phyloP scores from a whole-genome alignment of 805 yeast species.

The Saturnispora hagleri region DNA sequence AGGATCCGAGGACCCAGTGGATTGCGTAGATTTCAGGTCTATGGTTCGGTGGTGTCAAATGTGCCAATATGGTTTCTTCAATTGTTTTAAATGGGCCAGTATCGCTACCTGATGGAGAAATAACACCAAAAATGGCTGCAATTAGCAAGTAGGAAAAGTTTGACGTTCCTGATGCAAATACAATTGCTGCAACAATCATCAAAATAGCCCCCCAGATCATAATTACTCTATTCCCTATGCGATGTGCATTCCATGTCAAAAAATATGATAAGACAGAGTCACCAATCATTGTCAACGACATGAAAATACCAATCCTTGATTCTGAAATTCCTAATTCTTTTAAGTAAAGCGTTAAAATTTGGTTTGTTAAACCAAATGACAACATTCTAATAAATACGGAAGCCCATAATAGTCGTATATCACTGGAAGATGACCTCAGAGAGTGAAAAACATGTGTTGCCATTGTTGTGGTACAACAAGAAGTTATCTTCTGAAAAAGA shows the following conservation, averaged over 20 bases:
- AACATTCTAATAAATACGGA: slow-evolving; percentile 63
- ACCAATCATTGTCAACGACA: slow-evolving; percentile 74
- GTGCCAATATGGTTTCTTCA: slow-evolving; percentile 78
- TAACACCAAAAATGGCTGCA: slow-evolving; percentile 78
- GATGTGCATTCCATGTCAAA: slow-evolving; percentile 71
- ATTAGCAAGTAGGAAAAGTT: slow-evolving; percentile 46
- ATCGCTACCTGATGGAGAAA: slow-evolving; percentile 84
- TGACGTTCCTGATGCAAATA: slow-evolving; percentile 45
- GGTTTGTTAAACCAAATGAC: slow-evolving; percentile 73
- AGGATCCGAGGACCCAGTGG: slow-evolving; percentile 58
- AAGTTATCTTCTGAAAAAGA: neutral
- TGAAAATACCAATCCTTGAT: slow-evolving; percentile 59
- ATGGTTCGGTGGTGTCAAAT: slow-evolving; percentile 53
- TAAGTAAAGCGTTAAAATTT: slow-evolving; percentile 62
- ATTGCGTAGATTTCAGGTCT: slow-evolving; percentile 70
- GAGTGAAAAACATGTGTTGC: slow-evolving; percentile 28
- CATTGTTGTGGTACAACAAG: neutral
- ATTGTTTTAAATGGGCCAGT: slow-evolving; percentile 85
- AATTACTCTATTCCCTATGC: slow-evolving; percentile 56
- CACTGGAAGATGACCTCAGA: slow-evolving; percentile 29
- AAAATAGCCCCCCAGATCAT: slow-evolving; percentile 53
- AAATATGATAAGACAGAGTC: slow-evolving; percentile 64
- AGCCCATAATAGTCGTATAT: slow-evolving; percentile 54
- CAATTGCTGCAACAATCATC: slow-evolving; percentile 61
- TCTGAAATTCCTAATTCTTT: slow-evolving; percentile 47